Evolutionary conservation across 2,329 filamentous ascomycete species (phyloP).

Genomic region (Ophiostoma sp.): DNA sequence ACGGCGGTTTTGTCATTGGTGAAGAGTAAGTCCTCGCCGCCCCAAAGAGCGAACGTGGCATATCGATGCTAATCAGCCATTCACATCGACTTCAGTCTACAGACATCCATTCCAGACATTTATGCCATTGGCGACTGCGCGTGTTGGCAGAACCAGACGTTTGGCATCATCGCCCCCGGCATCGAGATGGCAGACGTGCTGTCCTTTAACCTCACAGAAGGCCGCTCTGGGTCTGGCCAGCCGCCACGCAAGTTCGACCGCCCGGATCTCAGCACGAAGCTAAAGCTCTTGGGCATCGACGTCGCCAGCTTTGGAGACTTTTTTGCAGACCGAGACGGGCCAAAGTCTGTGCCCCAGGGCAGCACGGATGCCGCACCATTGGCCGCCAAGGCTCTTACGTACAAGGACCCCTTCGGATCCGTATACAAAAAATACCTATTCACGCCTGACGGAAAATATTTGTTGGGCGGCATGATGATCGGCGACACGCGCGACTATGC

Average conservation of each 20-base stretch:
- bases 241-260: constrained; percentile 68
- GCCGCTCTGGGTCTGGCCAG: constrained; percentile 41
- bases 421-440: constrained; percentile 96
- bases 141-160: constrained; percentile 83
- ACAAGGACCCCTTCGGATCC: constrained; percentile 83
- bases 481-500: constrained; percentile 89
- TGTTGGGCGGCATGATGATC: constrained; percentile 97
- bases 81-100: too few relatives aligned
- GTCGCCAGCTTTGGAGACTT: constrained; percentile 94
- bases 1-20: constrained; percentile 13
- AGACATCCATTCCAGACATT: constrained; percentile 69
- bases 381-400: constrained; percentile 78
- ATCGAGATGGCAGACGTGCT: constrained; percentile 92
- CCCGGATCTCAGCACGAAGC: constrained; percentile 86
- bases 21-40: constrained; percentile 37
- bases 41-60: too few relatives aligned
- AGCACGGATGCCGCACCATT: constrained; percentile 53
- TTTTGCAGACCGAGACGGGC: constrained; percentile 84
- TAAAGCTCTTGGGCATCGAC: constrained; percentile 86
- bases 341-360: constrained; percentile 53
- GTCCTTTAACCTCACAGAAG: constrained; percentile 85
- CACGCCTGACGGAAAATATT: constrained; percentile 82
- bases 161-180: constrained; percentile 84
- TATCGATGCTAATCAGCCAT: too few relatives aligned
- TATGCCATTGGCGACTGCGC: constrained; percentile 92